Conservation (phyloP, 768 basidiomycete species). For the Lactarius tabidus region DNA sequence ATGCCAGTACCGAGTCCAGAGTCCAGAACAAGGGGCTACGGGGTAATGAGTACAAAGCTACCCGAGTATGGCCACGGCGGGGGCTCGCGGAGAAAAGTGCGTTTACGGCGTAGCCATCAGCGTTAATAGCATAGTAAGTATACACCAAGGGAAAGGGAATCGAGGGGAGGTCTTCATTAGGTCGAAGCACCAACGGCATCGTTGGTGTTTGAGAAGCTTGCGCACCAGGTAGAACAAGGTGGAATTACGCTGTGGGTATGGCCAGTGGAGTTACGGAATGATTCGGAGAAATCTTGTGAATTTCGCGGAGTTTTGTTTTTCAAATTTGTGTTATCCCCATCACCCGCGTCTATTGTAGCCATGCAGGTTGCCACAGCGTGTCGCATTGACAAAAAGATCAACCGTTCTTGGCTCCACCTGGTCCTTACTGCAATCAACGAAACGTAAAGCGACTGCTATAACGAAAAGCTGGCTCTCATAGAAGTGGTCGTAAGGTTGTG, state of each 20-base stretch:
- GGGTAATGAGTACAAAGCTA: background rate
- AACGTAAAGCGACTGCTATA: background rate
- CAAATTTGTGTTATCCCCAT: background rate
- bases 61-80: background rate
- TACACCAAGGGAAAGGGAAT: background rate
- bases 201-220: background rate
- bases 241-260: background rate
- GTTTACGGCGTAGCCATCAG: background rate
- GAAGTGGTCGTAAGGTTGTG: background rate
- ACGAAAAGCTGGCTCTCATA: background rate
- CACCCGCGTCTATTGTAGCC: background rate
- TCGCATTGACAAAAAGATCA: background rate
- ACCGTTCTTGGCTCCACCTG: background rate
- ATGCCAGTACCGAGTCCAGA: slow-evolving; percentile 5
- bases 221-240: background rate
- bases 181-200: background rate
- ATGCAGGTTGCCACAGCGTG: background rate
- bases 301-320: background rate
- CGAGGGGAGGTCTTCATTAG: background rate
- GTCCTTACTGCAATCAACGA: background rate
- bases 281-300: background rate
- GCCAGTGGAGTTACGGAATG: background rate
- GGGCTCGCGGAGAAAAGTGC: background rate
- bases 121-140: background rate
- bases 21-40: background rate